Evolutionary conservation across 768 basidiomycete species (phyloP), one percentile per base, ranked within the genome.

Genomic region (Fomitopsis pulvina): DNA sequence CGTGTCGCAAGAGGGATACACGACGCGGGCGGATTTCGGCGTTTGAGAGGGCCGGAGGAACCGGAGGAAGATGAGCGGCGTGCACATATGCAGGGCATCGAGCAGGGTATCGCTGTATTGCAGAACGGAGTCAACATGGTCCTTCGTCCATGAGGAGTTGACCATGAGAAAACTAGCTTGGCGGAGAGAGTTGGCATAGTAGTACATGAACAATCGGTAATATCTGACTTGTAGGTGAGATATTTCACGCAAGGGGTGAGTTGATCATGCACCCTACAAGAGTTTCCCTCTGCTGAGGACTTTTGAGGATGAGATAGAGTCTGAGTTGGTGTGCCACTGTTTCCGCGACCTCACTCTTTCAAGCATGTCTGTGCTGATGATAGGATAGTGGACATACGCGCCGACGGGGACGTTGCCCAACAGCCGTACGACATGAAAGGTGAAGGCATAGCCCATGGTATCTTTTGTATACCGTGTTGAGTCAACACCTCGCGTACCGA

Each of bases 361-460:
- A 28, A 98, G 76, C 96, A 98, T 98, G 56, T 92, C 84, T 7
- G 86, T 87, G 61, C 90, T 92, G 62, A 99, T 95, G 6, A 90
- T 96, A 1, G 96, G 96, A 62, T 96, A 99, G 66, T 99, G 96
- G 9, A 92, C 81, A 59, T 98, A 99, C 25, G 92, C 87, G 8
- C 87, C 92, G 21, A 95, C 76, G 2, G 88, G 83, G 34, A 91
- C 74, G 14, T 72, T 63, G 14, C 79, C 75, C 1, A 95, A 60
- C 45, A 80, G 66, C 0, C 78, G 68, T 7, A 93, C 83, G 26
- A 87, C 69, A 16, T 85, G 91, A 65, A 90, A 92, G 1, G 92
- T 91, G 62, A 97, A 97, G 0, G 93, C 92, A 58, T 93, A 96
- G 25, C 96, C 96, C 94, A 98, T 98, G 0, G 93, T 92, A 63